Evolutionary conservation across 768 basidiomycete species (phyloP).

Genomic region (Kwoniella pini): DNA sequence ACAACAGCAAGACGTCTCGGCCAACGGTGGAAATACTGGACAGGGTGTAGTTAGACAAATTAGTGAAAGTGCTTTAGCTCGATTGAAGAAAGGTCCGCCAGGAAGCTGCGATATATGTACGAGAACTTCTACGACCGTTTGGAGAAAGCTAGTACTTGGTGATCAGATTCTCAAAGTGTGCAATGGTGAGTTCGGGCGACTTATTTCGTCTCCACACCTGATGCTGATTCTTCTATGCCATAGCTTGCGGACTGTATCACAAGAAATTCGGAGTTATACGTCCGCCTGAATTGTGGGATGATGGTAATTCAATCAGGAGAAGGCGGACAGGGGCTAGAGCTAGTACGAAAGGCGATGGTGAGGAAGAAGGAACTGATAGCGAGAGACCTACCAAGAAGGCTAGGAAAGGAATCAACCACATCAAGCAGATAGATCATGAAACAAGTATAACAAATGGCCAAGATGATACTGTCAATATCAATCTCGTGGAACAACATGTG

Average conservation of each 20-base stretch:
- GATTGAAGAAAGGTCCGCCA: conserved; percentile 38
- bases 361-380: not conserved
- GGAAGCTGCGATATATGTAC: conserved; percentile 50
- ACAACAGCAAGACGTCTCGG: not conserved
- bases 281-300: conserved; percentile 48
- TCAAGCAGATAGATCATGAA: too few species aligned
- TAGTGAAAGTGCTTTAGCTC: conserved; percentile 20
- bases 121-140: conserved; percentile 42
- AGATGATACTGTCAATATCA: not conserved
- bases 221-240: not conserved
- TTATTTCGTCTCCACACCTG: not conserved
- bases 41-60: not conserved
- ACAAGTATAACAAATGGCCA: too few species aligned
- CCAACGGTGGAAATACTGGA: not conserved
- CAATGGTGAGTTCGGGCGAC: conserved; percentile 34
- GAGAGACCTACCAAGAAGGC: conserved; percentile 7
- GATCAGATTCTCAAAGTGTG: conserved; percentile 38
- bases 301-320: conserved; percentile 38
- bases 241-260: conserved; percentile 47
- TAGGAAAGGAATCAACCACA: not conserved
- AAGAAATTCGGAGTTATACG: conserved; percentile 44
- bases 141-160: conserved; percentile 40
- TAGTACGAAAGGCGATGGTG: not conserved
- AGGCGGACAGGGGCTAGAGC: conserved; percentile 18
- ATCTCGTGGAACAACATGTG: not conserved